Conservation (phyloP, 2,329 filamentous ascomycete genomes). For the Penicillium sp. region DNA sequence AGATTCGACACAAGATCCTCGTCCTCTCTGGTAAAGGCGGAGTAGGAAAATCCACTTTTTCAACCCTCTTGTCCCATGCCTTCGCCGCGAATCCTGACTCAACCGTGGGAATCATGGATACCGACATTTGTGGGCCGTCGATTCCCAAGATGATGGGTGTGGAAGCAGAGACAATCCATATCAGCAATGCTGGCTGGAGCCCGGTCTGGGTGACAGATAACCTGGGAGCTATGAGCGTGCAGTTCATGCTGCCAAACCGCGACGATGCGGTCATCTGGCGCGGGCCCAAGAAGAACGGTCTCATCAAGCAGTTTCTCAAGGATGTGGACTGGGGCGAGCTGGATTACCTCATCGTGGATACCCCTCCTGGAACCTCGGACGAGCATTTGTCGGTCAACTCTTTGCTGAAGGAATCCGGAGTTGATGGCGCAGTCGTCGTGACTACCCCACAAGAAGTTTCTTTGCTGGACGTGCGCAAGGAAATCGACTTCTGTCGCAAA, state of each 20-base stretch:
- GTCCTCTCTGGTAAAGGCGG: slow-evolving; percentile 94
- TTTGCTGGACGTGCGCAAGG: slow-evolving; percentile 89
- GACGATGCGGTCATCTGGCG: slow-evolving; percentile 98
- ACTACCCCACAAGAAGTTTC: slow-evolving; percentile 95
- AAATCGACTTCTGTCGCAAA: slow-evolving; percentile 96
- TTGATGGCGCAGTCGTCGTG: slow-evolving; percentile 89
- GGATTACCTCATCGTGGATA: slow-evolving; percentile 92
- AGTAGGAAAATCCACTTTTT: slow-evolving; percentile 95
- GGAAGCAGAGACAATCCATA: slow-evolving; percentile 88
- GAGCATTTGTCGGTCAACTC: slow-evolving; percentile 94
- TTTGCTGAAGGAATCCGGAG: slow-evolving; percentile 84
- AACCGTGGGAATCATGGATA: slow-evolving; percentile 94
- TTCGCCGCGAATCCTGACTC: slow-evolving; percentile 78
- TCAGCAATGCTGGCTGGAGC: slow-evolving; percentile 85
- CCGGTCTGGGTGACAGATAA: slow-evolving; percentile 96
- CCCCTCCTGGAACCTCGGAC: slow-evolving; percentile 90
- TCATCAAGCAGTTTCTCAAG: slow-evolving; percentile 97
- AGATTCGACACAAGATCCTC: slow-evolving; percentile 87
- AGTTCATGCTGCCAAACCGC: slow-evolving; percentile 93
- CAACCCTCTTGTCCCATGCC: slow-evolving; percentile 80
- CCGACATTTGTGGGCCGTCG: slow-evolving; percentile 92
- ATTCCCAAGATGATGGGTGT: slow-evolving; percentile 99
- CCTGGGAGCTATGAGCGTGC: slow-evolving; percentile 92
- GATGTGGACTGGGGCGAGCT: slow-evolving; percentile 97
- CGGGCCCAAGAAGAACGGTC: slow-evolving; percentile 95